Base-by-base conservation (phyloP, 768 basidiomycete genomes). In the Kwoniella sp. region DNA sequence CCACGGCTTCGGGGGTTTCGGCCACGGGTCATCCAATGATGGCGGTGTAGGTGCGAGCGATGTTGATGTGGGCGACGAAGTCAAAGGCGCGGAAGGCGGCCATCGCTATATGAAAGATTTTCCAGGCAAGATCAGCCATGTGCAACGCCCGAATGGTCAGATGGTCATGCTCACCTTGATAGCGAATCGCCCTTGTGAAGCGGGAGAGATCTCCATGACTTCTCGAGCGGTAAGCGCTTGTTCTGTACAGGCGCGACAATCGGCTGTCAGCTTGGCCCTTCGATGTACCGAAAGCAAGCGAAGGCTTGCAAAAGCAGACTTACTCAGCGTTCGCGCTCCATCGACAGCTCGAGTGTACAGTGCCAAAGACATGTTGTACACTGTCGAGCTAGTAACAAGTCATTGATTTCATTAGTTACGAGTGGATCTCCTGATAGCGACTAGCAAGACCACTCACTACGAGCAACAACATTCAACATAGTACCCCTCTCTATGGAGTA, bases 221-320 rank as follows among this genome's bases (percentile, higher is more conserved):
- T 75, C 76, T 29, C 70, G 60, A 13, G 76, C 76, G 2, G 74
- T 75, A 7, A 69, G 52, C 5, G 75, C 71, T 68, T 73, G 67
- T 63, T 73, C 75, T 77, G 55, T 15, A 8, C 8, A 20, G 20
- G 3, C 30, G 37, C n/a, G n/a, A n/a, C n/a, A n/a, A n/a, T n/a
- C n/a, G n/a, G n/a, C n/a, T n/a, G n/a, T n/a, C n/a, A n/a, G n/a
- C n/a, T n/a, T n/a, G n/a, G n/a, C n/a, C n/a, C n/a, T n/a, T n/a
- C n/a, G n/a, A n/a, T n/a, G n/a, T n/a, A n/a, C n/a, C n/a, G n/a
- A n/a, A n/a, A n/a, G n/a, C n/a, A n/a, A n/a, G n/a, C n/a, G n/a
- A n/a, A n/a, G n/a, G n/a, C n/a, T n/a, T n/a, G n/a, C n/a, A n/a
- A n/a, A n/a, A n/a, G n/a, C n/a, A 50, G 23, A 67, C 74, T 55